phyloP scores from a whole-genome alignment of 2,329 filamentous ascomycete species.

The Apiospora kogelbergensis region DNA sequence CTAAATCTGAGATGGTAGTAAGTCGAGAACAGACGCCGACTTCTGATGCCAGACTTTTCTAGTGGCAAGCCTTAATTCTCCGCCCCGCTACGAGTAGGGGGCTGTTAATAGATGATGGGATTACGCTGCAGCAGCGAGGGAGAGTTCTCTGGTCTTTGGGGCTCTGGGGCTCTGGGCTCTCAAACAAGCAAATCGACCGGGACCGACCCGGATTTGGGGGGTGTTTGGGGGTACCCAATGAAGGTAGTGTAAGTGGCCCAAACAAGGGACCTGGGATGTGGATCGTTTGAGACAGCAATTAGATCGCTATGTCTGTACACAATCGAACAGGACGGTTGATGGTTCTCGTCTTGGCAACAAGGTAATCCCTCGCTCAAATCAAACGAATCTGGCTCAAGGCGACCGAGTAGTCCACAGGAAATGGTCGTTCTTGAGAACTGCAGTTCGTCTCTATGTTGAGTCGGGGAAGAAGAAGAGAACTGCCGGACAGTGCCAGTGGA shows the following conservation, averaged over 20 bases:
- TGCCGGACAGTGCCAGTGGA: background rate
- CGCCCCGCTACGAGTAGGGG: background rate
- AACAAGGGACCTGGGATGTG: conserved; percentile 1
- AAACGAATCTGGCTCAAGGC: background rate
- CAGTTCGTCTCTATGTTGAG: background rate
- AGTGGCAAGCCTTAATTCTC: conserved; percentile 7
- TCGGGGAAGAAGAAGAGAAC: background rate
- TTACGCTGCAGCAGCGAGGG: background rate
- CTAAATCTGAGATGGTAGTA: conserved; percentile 7
- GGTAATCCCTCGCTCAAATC: background rate
- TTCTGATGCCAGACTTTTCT: background rate
- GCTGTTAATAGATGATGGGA: conserved; percentile 7
- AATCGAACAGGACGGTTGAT: background rate
- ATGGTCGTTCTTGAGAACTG: background rate
- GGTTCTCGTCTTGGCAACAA: background rate
- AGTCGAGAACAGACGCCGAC: conserved; percentile 4
- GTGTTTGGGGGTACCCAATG: background rate
- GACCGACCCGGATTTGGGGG: background rate
- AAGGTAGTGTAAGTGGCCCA: background rate
- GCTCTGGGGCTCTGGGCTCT: background rate
- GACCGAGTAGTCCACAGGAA: background rate
- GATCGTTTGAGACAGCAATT: conserved; percentile 7
- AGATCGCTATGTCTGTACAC: background rate
- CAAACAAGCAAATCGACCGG: background rate
- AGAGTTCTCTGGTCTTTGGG: background rate